A percentile compares a stretch with the other conserved stretches of the same genome.
These are phyloP conservation scores for Fusarium camptoceras DNA, from an alignment of 2,329 filamentous ascomycete genomes.

Conservation along the genomic window DNA sequence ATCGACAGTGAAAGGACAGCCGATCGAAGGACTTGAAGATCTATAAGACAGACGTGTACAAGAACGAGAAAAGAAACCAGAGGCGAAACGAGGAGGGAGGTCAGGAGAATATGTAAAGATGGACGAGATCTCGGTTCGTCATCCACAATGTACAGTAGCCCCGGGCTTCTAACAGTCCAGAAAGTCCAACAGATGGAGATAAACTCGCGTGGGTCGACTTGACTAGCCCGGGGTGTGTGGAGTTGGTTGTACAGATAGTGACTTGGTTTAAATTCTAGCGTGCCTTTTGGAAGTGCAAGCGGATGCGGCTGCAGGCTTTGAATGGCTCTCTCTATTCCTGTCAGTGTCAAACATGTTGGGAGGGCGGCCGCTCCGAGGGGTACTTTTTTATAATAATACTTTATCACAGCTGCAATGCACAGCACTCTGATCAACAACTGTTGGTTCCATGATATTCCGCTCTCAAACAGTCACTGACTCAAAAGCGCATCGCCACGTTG, in stretches of 20 bases:
- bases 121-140: conserved; percentile 22
- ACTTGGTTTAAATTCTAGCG: conserved; percentile 36
- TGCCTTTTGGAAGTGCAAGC: conserved; percentile 25
- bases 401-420: not conserved
- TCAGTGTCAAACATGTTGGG: not conserved
- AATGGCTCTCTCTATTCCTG: conserved; percentile 18
- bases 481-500: conserved; percentile 3
- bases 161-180: not conserved
- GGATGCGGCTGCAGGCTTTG: conserved; percentile 30
- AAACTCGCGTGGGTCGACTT: conserved; percentile 35
- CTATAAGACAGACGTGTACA: conserved; percentile 18
- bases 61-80: not conserved
- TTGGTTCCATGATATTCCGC: not conserved
- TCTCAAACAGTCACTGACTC: conserved; percentile 8
- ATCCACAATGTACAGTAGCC: not conserved
- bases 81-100: conserved; percentile 24
- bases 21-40: conserved; percentile 10
- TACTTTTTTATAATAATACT: not conserved
- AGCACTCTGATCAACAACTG: not conserved
- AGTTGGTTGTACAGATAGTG: too few species aligned
- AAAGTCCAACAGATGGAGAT: conserved; percentile 31
- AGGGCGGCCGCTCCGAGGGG: conserved; percentile 32
- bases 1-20: conserved; percentile 37
- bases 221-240: too few species aligned
- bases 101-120: conserved; percentile 34